Evolutionary conservation across 306 rosid species (phyloP), one percentile per base, ranked within the genome.

Genomic region (Neltuma alba): DNA sequence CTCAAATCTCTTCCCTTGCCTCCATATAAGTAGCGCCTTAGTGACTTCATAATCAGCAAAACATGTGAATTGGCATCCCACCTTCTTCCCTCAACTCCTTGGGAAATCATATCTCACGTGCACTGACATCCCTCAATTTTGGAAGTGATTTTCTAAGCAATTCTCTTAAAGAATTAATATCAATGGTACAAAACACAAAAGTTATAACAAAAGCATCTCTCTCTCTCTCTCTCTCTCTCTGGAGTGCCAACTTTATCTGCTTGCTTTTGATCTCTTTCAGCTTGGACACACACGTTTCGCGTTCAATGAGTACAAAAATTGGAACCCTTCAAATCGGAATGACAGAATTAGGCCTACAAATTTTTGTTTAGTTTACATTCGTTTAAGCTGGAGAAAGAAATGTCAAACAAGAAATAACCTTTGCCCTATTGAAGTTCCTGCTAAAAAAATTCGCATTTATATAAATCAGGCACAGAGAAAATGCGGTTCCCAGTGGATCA

Each of bases 361-460:
- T 58, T 28, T 25, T 58, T 13, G 28, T 20, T 76, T 69, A 12
- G 25, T 48, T 61, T 16, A 64, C 62, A 64, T 71, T 71, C 12
- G 15, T 45, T 21, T 69, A 70, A n/a, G 74, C 69, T 70, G 47
- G 47, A 70, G 40, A 82, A 40, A 72, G 50, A 77, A 42, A 36
- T n/a, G 72, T 40, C 10, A 64, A 64, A 40, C 75, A 30, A 36
- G 72, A 27, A 6, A n/a, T 52, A 40, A 57, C 80, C 54, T 66
- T 78, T 40, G 76, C 36, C 69, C 77, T 66, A 27, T 23, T 23
- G 70, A 79, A 74, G 74, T 48, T 55, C 40, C 27, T 33, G 20
- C 7, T 73, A 2, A 40, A 34, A 21, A 81, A 70, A 47, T 44
- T 9, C 48, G 54, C 70, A 37, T 70, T 48, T 31, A 80, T 72